Base-by-base conservation (phyloP, 179 eudicot genomes). In the Gypsophila paniculata region DNA sequence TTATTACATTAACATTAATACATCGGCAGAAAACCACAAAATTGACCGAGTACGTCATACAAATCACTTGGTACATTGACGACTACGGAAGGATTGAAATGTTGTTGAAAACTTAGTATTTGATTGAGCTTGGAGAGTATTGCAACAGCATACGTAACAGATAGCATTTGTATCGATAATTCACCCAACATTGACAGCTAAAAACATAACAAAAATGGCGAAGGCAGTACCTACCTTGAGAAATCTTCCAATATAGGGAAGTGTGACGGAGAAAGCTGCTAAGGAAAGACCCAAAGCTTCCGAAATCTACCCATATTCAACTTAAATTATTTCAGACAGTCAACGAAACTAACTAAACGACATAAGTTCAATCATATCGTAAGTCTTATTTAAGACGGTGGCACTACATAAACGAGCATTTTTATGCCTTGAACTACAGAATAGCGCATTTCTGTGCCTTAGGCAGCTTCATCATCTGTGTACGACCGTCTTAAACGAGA, bases 261-360 rank as follows among this genome's bases (percentile, higher is more conserved):
- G 82, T 19, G 84, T 67, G 22, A 75, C 69, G 63, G 93, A 89
- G 77, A 88, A 91, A 62, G 85, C 96, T 25, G 92, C 89, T 81
- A 91, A 78, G 26, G 87, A 88, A 82, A 94, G 86, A 61, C 96
- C 99, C 81, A 94, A 79, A 72, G 80, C 94, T 81, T 94, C 99
- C 17, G 96, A 82, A 79, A 90, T 74, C 99, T 91, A 67, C 74
- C 57, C 48, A 76, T 12, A 73, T 61, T 36, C 46, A 49, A 25
- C n/a, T 23, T 38, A 8, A 17, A 61, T 48, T 44, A 19, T 65
- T 34, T 55, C 19, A 64, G 49, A 23, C 17, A 46, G 52, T 26
- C 23, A 46, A 73, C 51, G 22, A 19, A 4, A 74, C 5, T 5
- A n/a, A n/a, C 17, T 5, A 53, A 10, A 3, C 69, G 54, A 36